These are phyloP conservation scores for Pleomassaria siparia DNA, from an alignment of 2,329 filamentous ascomycete species.

Conservation along the genomic window DNA sequence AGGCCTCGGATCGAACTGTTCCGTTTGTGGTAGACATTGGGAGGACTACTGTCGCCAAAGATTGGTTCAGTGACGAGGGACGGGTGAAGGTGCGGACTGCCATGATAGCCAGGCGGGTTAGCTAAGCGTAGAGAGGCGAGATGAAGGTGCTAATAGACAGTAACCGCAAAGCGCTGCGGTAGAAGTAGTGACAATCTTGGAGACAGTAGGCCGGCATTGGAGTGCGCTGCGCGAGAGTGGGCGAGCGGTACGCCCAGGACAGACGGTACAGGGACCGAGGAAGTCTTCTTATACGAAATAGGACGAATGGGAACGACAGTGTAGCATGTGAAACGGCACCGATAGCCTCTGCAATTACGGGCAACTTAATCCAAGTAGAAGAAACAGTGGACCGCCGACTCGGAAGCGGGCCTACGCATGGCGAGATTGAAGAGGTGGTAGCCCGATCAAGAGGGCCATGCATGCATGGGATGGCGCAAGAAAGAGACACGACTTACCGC, in stretches of 20 bases:
- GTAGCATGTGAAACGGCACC: slow-evolving; percentile 40
- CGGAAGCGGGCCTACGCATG: slow-evolving; percentile 35
- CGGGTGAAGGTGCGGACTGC: slow-evolving; percentile 71
- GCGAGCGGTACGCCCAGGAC: slow-evolving; percentile 20
- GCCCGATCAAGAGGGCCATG: slow-evolving; percentile 21
- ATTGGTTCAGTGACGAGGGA: slow-evolving; percentile 72
- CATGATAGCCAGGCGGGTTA: slow-evolving; percentile 57
- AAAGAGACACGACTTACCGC: slow-evolving; percentile 28
- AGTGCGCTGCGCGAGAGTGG: slow-evolving; percentile 36
- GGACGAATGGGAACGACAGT: slow-evolving; percentile 35
- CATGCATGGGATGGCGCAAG: slow-evolving; percentile 19
- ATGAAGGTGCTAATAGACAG: slow-evolving; percentile 79
- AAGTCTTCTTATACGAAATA: slow-evolving; percentile 33
- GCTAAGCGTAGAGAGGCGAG: slow-evolving; percentile 71
- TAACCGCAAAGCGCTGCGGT: slow-evolving; percentile 83
- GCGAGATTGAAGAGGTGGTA: slow-evolving; percentile 26
- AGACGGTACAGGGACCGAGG: slow-evolving; percentile 14
- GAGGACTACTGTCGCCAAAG: slow-evolving; percentile 52
- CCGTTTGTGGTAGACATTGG: slow-evolving; percentile 44
- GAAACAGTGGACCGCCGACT: slow-evolving; percentile 31
- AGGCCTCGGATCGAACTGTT: slow-evolving; percentile 48
- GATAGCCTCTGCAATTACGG: slow-evolving; percentile 31
- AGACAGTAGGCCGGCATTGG: slow-evolving; percentile 80
- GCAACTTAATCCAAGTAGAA: slow-evolving; percentile 25
- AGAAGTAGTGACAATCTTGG: slow-evolving; percentile 92